These are phyloP conservation scores for Plicaturopsis crispa DNA, from an alignment of 768 basidiomycete genomes.

Conservation along the genomic window DNA sequence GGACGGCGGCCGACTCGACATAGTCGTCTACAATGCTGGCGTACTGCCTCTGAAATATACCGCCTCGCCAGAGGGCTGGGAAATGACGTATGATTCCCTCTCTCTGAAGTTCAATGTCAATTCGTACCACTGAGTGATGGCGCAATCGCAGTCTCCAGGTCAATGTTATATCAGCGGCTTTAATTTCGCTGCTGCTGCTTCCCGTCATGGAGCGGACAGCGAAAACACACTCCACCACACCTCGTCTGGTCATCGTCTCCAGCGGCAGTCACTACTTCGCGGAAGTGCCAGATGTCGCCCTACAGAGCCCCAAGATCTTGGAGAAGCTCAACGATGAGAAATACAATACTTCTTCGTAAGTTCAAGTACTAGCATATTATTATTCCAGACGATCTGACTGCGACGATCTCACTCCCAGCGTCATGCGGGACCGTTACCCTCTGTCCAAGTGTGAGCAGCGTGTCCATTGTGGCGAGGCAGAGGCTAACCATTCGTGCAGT, in stretches of 20 bases:
- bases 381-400: not conserved
- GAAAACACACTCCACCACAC: constrained; percentile 9
- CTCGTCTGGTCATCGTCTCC: constrained; percentile 22
- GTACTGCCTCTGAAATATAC: constrained; percentile 10
- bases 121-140: too few species aligned
- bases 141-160: constrained; percentile 26
- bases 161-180: constrained; percentile 23
- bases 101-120: too few species aligned
- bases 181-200: constrained; percentile 24
- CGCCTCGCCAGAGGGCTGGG: constrained; percentile 26
- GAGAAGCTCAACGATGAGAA: constrained; percentile 15
- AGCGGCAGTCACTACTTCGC: constrained; percentile 19
- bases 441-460: constrained; percentile 19
- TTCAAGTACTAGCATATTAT: too few species aligned
- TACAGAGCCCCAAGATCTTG: constrained; percentile 14
- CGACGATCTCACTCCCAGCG: constrained; percentile 4
- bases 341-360: constrained; percentile 15
- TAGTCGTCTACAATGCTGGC: constrained; percentile 25
- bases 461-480: too few species aligned
- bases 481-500: constrained; percentile 14
- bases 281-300: constrained; percentile 12
- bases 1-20: constrained; percentile 17
- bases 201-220: constrained; percentile 21
- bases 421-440: constrained; percentile 14
- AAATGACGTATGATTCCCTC: constrained; percentile 12